Conservation (phyloP, 2,329 filamentous ascomycete species). For the Dactylonectria estremocensis region DNA sequence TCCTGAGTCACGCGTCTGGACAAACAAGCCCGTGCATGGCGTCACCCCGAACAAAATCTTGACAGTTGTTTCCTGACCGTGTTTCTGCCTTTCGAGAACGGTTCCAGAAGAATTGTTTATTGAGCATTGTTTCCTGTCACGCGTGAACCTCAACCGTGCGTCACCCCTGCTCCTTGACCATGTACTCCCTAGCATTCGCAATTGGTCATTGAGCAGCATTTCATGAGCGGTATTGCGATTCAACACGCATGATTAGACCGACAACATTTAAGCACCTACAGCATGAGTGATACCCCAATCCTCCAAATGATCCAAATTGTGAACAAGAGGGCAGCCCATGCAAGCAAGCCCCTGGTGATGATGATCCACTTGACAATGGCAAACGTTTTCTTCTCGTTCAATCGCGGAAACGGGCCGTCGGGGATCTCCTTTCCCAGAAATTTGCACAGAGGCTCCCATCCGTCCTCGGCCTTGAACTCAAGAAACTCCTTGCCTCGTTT, state of each 20-base stretch:
- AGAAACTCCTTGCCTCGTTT: slow-evolving; percentile 48
- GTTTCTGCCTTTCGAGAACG: too few relatives aligned
- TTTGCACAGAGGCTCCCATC: slow-evolving; percentile 61
- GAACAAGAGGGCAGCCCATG: slow-evolving; percentile 32
- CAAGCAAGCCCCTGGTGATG: slow-evolving; percentile 32
- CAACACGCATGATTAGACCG: too few relatives aligned
- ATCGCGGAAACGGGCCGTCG: slow-evolving; percentile 30
- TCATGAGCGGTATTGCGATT: too few relatives aligned
- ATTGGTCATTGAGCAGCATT: too few relatives aligned
- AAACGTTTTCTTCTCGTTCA: slow-evolving; percentile 42
- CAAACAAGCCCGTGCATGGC: too few relatives aligned
- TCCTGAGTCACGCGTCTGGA: neutral
- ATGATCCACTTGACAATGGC: slow-evolving; percentile 34
- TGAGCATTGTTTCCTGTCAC: too few relatives aligned
- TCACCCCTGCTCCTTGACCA: too few relatives aligned
- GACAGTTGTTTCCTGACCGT: too few relatives aligned
- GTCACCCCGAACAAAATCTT: too few relatives aligned
- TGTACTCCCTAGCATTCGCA: too few relatives aligned
- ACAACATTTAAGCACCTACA: neutral
- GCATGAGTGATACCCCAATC: neutral
- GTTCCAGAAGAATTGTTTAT: too few relatives aligned
- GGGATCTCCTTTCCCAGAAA: slow-evolving; percentile 48
- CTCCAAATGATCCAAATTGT: slow-evolving; percentile 34
- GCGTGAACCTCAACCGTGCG: too few relatives aligned
- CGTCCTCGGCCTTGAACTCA: slow-evolving; percentile 52